Percentiles rank a stretch among this genome's conserved stretches.
Evolutionary conservation across 345 rosid species (phyloP).

Genomic region (Aegle marmelos): DNA sequence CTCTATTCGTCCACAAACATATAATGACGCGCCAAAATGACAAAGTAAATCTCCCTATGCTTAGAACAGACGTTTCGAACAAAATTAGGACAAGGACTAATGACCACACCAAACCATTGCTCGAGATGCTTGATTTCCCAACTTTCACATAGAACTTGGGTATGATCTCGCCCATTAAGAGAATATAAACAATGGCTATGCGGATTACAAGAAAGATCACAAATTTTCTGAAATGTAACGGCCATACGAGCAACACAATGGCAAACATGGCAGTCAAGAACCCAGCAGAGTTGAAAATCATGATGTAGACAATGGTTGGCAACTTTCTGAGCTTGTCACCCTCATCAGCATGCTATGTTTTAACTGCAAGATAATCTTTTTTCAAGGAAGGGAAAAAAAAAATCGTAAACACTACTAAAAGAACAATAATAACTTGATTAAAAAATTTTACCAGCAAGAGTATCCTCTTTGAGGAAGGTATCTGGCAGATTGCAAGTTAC

Average conservation of each 20-base stretch:
- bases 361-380: neutral
- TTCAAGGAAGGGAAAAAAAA: too few species aligned
- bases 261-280: neutral
- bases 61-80: too few species aligned
- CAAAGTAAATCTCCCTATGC: too few species aligned
- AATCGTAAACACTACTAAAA: too few species aligned
- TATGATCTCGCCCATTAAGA: neutral
- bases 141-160: neutral
- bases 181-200: neutral
- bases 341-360: neutral
- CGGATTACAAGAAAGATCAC: neutral
- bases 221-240: neutral
- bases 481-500: neutral
- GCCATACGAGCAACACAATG: neutral
- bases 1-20: too few species aligned
- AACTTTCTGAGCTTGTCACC: neutral
- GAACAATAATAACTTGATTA: too few species aligned
- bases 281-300: constrained; percentile 5
- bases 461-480: neutral
- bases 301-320: neutral
- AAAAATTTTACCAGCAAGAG: neutral
- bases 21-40: too few species aligned
- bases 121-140: neutral
- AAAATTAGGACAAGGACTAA: too few species aligned
- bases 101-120: neutral